Percentiles rank a stretch among this genome's conserved stretches.
These are phyloP conservation scores for Aspergillus brasiliensis DNA, from an alignment of 2,329 filamentous ascomycete species.

Conservation along the genomic window DNA sequence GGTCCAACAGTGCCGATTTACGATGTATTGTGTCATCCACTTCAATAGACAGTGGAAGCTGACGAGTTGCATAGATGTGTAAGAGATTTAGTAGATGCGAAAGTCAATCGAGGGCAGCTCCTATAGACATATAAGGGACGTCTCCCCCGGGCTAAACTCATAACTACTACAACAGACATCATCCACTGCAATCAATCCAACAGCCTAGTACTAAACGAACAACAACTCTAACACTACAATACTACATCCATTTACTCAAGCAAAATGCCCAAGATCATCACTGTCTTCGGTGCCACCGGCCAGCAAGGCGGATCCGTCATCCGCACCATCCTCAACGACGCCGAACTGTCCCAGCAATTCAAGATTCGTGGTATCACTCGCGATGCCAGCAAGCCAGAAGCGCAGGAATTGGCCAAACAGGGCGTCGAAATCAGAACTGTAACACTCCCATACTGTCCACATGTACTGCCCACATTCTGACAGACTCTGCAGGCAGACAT, in stretches of 20 bases:
- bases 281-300: slow-evolving; percentile 9
- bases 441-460: background rate
- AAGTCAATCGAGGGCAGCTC: too few relatives aligned
- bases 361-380: slow-evolving; percentile 12
- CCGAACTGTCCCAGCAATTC: slow-evolving; percentile 2
- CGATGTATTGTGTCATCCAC: background rate
- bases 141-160: too few relatives aligned
- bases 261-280: slow-evolving; percentile 8
- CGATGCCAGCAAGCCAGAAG: slow-evolving; percentile 7
- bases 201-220: background rate
- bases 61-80: too few relatives aligned
- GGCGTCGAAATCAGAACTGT: background rate
- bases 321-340: slow-evolving; percentile 1
- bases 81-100: too few relatives aligned
- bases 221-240: background rate
- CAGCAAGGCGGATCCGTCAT: slow-evolving; percentile 5
- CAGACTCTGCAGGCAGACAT: slow-evolving; percentile 37
- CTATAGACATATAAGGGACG: too few relatives aligned
- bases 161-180: too few relatives aligned
- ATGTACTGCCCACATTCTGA: background rate
- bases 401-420: background rate
- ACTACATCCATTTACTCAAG: background rate
- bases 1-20: background rate
- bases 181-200: too few relatives aligned
- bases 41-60: background rate